phyloP scores from a whole-genome alignment of 106 monocot genomes.

The Xerophyta viscosa region DNA sequence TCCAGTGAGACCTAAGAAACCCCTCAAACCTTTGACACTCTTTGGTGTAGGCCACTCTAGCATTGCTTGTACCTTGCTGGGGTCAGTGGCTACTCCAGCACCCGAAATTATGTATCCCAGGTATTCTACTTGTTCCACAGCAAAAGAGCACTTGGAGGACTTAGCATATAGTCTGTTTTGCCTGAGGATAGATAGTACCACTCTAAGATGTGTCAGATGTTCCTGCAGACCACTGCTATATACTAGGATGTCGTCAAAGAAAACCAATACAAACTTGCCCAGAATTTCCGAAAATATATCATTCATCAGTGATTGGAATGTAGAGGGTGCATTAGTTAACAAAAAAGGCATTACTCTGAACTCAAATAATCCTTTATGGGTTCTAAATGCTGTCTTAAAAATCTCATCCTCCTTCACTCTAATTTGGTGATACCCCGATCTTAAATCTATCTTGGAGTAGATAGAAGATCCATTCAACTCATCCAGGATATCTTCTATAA shows the following conservation, averaged over 20 bases:
- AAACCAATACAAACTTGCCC: conserved; percentile 2
- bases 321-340: conserved; percentile 4
- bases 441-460: conserved; percentile 9
- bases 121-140: neutral
- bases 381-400: conserved; percentile 5
- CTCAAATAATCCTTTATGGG: conserved; percentile 8
- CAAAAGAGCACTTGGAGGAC: conserved; percentile 8
- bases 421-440: conserved; percentile 15
- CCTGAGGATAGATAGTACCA: neutral
- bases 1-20: neutral
- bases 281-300: neutral
- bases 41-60: conserved; percentile 4
- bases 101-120: conserved; percentile 8
- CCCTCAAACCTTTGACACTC: neutral
- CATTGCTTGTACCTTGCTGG: neutral
- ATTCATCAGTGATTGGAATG: conserved; percentile 16
- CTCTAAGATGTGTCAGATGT: neutral
- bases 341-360: conserved; percentile 10
- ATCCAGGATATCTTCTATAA: conserved; percentile 12
- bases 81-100: conserved; percentile 2
- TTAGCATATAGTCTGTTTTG: neutral
- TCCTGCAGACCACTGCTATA: neutral
- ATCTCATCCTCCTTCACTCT: neutral
- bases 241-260: conserved; percentile 2
- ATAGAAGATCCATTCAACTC: conserved; percentile 2